Evolutionary conservation across 208 protist species (phyloP).

Genomic region (Porcisia hertigi): DNA sequence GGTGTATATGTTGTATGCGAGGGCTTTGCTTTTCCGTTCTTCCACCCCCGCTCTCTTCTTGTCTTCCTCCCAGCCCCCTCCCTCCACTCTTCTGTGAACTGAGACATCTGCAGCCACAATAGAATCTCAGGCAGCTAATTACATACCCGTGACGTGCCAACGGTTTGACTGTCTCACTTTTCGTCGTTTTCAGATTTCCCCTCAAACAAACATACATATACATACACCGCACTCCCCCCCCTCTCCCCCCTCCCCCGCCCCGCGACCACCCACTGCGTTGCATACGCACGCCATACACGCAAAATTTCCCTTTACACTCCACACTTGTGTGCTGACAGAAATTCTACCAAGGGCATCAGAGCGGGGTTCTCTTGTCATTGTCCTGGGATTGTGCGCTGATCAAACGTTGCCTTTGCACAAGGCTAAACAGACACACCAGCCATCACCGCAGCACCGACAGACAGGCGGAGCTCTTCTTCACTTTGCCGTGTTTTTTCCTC

Average conservation of each 20-base stretch:
- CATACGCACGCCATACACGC: neutral
- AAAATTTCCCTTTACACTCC: neutral
- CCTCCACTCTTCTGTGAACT: neutral
- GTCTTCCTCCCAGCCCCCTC: neutral
- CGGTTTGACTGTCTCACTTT: neutral
- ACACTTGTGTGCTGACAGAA: neutral
- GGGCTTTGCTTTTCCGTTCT: neutral
- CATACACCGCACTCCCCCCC: neutral
- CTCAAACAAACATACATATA: slow-evolving; percentile 1
- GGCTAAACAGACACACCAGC: neutral
- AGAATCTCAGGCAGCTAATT: neutral
- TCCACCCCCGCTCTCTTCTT: neutral
- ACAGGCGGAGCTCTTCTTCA: neutral
- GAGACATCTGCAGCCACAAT: neutral
- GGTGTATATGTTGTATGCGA: too few relatives aligned
- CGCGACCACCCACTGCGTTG: neutral
- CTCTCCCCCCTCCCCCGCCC: neutral
- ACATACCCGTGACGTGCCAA: neutral
- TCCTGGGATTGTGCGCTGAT: neutral
- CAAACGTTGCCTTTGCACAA: neutral
- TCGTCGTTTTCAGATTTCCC: neutral
- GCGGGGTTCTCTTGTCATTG: neutral
- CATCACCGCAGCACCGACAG: neutral
- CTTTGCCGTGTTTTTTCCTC: neutral
- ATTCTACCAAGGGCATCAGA: neutral